These are phyloP conservation scores for Hymenoscyphus fructigenus DNA, from an alignment of 2,329 filamentous ascomycete species.

Conservation along the genomic window DNA sequence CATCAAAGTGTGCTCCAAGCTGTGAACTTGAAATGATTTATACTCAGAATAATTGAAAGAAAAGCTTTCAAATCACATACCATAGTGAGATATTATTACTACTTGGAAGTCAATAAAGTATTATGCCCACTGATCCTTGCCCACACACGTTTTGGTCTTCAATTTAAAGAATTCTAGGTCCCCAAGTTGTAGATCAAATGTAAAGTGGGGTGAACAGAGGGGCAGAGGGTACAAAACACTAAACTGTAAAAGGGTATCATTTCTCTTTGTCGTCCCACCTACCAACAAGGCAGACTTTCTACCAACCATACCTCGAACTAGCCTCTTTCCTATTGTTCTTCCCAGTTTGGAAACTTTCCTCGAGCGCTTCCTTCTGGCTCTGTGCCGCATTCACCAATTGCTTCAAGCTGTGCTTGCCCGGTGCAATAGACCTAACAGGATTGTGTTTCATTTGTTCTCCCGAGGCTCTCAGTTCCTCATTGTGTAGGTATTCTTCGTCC, in stretches of 20 bases:
- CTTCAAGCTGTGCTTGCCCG: conserved; percentile 85
- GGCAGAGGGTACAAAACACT: not conserved
- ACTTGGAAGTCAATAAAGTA: no score
- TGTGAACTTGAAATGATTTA: not conserved
- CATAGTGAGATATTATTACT: no score
- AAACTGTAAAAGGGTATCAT: conserved; percentile 4
- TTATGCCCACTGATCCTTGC: not conserved
- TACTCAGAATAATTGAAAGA: no score
- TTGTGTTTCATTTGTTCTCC: conserved; percentile 74
- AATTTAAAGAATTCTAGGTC: not conserved
- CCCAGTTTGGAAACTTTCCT: conserved; percentile 86
- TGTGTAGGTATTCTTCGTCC: conserved; percentile 80
- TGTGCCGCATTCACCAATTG: conserved; percentile 83
- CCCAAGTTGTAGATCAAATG: not conserved
- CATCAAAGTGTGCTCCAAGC: no score
- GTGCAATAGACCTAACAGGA: conserved; percentile 77
- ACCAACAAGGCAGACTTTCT: conserved; percentile 6
- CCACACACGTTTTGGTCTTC: not conserved
- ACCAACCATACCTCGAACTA: conserved; percentile 83
- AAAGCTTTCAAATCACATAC: no score
- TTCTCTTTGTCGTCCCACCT: not conserved
- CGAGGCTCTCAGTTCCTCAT: conserved; percentile 70
- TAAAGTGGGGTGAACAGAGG: not conserved
- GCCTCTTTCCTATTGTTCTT: conserved; percentile 79
- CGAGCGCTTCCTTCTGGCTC: conserved; percentile 80